A percentile compares a stretch with the other conserved stretches of the same genome.
These are phyloP conservation scores for Dovyalis caffra DNA, from an alignment of 345 rosid genomes.

Conservation along the genomic window DNA sequence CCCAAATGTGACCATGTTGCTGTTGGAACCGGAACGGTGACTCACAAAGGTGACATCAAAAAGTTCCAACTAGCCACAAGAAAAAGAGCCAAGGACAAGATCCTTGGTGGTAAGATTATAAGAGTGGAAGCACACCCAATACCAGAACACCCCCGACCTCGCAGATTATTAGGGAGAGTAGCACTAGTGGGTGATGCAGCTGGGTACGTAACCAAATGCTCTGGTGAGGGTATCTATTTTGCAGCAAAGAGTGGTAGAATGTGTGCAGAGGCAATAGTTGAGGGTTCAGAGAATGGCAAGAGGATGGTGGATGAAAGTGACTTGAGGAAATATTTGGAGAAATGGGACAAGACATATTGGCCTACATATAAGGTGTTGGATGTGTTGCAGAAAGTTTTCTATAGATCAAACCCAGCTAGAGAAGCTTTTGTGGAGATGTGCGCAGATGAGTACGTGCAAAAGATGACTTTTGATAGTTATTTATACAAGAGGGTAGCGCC, in stretches of 20 bases:
- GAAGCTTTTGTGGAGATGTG: slow-evolving; percentile 97
- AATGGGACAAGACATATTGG: slow-evolving; percentile 95
- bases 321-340: slow-evolving; percentile 87
- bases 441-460: slow-evolving; percentile 84
- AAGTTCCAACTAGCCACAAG: slow-evolving; percentile 83
- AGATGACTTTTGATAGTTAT: slow-evolving; percentile 94
- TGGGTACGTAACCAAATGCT: slow-evolving; percentile 89
- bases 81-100: slow-evolving; percentile 89
- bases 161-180: slow-evolving; percentile 61
- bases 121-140: slow-evolving; percentile 93
- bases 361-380: slow-evolving; percentile 91
- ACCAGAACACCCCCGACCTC: slow-evolving; percentile 85
- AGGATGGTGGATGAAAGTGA: slow-evolving; percentile 87
- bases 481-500: slow-evolving; percentile 83
- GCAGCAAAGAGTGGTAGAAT: slow-evolving; percentile 95
- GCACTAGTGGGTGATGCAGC: slow-evolving; percentile 91
- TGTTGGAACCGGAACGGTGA: slow-evolving; percentile 91
- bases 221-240: slow-evolving; percentile 86
- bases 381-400: slow-evolving; percentile 81
- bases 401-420: slow-evolving; percentile 84
- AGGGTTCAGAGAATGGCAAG: slow-evolving; percentile 78
- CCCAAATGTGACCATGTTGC: slow-evolving; percentile 97
- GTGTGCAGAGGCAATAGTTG: slow-evolving; percentile 90
- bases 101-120: slow-evolving; percentile 81
- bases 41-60: slow-evolving; percentile 92